A percentile compares a stretch with the other conserved stretches of the same genome.
Conservation (phyloP, 2,329 filamentous ascomycete species). For the Ophiostoma quercus region DNA sequence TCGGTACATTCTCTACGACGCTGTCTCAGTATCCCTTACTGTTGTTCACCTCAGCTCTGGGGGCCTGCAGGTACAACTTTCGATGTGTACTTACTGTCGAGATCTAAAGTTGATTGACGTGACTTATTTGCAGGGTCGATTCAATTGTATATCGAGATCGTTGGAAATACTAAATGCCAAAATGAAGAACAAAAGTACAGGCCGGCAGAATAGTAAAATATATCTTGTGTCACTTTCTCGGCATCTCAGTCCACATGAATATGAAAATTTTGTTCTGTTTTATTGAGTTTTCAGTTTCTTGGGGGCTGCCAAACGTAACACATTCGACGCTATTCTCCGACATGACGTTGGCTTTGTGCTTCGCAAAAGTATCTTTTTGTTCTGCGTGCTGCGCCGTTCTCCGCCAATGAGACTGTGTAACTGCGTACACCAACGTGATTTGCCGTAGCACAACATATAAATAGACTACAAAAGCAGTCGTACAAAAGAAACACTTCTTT, state of each 20-base stretch:
- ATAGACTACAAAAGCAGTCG: not conserved
- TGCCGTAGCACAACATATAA: not conserved
- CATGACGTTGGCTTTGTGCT: not conserved
- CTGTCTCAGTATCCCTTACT: constrained; percentile 1
- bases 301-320: not conserved
- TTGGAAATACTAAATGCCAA: not conserved
- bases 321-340: not conserved
- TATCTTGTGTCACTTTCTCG: not conserved
- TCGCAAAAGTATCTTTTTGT: not conserved
- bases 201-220: not conserved
- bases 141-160: not conserved
- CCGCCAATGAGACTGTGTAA: not conserved
- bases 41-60: not conserved
- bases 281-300: not conserved
- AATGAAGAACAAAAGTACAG: not conserved
- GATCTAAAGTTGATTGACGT: not conserved
- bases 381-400: not conserved
- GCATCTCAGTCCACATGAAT: not conserved
- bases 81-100: not conserved
- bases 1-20: not conserved
- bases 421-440: not conserved
- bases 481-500: not conserved
- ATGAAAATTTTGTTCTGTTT: not conserved
- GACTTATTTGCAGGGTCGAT: not conserved
- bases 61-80: not conserved